Evolutionary conservation across 2,329 filamentous ascomycete genomes (phyloP).

Genomic region (Trichoderma endophyticum): DNA sequence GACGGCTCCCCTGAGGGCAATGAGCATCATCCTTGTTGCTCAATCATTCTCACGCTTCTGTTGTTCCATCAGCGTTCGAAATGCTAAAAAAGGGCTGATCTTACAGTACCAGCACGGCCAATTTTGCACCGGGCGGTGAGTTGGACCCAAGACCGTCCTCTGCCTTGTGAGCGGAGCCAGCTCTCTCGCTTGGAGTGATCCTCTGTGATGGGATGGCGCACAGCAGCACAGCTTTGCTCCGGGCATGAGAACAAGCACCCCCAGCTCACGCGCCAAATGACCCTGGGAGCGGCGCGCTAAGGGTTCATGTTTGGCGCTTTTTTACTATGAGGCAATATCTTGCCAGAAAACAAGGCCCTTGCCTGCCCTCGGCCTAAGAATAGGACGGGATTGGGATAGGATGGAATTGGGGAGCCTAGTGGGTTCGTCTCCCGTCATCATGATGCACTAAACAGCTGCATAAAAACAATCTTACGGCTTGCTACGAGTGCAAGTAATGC

Average conservation of each 20-base stretch:
- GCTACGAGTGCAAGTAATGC: not conserved
- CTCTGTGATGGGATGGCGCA: slow-evolving; percentile 14
- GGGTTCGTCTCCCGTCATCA: slow-evolving; percentile 13
- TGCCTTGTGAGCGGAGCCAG: slow-evolving; percentile 15
- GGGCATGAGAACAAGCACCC: not conserved
- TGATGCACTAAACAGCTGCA: not conserved
- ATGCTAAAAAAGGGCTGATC: not conserved
- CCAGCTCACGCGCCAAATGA: slow-evolving; percentile 16
- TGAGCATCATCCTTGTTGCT: slow-evolving; percentile 1
- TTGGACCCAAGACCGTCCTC: not conserved
- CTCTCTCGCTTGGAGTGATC: not conserved
- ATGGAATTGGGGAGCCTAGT: not conserved
- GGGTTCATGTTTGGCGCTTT: not conserved
- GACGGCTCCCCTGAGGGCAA: slow-evolving; percentile 5
- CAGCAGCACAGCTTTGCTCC: slow-evolving; percentile 1
- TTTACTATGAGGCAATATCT: slow-evolving; percentile 17
- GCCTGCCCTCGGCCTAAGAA: not conserved
- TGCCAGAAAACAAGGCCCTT: not conserved
- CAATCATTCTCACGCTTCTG: not conserved
- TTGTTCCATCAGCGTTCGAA: slow-evolving; percentile 13
- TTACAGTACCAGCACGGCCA: slow-evolving; percentile 1
- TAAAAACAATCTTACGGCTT: not conserved
- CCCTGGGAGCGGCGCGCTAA: slow-evolving; percentile 8
- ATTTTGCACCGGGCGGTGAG: slow-evolving; percentile 8
- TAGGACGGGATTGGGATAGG: not conserved